Evolutionary conservation across 441 rosid genomes (phyloP).

Genomic region (Adansonia grandidieri): DNA sequence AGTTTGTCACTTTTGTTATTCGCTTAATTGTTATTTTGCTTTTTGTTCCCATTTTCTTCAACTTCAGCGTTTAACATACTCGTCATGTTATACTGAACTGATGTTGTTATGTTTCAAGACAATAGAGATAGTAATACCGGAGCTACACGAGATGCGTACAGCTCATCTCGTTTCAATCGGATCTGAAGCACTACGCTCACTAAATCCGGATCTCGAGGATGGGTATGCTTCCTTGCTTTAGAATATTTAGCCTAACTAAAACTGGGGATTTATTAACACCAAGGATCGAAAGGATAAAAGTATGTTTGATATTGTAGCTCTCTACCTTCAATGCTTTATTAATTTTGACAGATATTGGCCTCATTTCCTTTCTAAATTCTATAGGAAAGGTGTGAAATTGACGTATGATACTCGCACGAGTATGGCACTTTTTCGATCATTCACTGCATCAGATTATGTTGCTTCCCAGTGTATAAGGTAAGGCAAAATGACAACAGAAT

Average conservation of each 20-base stretch:
- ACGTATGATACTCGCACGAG: constrained; percentile 68
- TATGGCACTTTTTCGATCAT: constrained; percentile 71
- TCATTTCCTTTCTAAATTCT: constrained; percentile 30
- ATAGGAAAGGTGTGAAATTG: constrained; percentile 63
- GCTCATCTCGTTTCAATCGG: constrained; percentile 87
- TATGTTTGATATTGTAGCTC: not conserved
- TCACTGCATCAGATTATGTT: constrained; percentile 77
- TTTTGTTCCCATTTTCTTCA: constrained; percentile 13
- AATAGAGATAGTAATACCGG: constrained; percentile 82
- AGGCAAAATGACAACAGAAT: constrained; percentile 21
- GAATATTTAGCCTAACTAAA: not conserved
- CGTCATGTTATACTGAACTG: constrained; percentile 10
- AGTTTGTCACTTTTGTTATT: too few relatives aligned
- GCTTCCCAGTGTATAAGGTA: constrained; percentile 83
- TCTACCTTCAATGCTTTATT: not conserved
- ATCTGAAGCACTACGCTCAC: constrained; percentile 43
- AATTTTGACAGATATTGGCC: constrained; percentile 24
- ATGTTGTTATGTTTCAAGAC: constrained; percentile 46
- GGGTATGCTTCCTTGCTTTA: constrained; percentile 56
- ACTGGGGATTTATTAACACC: not conserved
- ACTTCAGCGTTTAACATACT: not conserved
- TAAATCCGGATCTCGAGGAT: constrained; percentile 62
- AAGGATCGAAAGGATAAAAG: not conserved
- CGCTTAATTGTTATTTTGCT: not conserved
- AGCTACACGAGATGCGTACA: constrained; percentile 76